A percentile compares a stretch with the other conserved stretches of the same genome.
Conservation (phyloP, 345 rosid species). For the Dipteronia dyeriana region DNA sequence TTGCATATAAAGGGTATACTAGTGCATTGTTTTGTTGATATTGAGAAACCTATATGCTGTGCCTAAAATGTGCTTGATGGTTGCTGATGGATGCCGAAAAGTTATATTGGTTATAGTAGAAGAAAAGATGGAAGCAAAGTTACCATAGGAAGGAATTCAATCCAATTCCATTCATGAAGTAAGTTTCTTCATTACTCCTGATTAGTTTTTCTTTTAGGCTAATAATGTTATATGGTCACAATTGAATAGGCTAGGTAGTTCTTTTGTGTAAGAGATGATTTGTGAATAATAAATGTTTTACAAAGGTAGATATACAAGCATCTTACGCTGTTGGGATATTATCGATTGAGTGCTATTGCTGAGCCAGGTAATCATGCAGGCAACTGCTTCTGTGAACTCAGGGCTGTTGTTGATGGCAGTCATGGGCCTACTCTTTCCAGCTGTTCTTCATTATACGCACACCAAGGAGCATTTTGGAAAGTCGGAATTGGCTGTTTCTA, state of each 20-base stretch:
- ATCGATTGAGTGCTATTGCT: slow-evolving; percentile 23
- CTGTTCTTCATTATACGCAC: slow-evolving; percentile 86
- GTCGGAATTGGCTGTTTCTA: slow-evolving; percentile 89
- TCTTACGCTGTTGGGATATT: slow-evolving; percentile 6
- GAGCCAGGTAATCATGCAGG: slow-evolving; percentile 54
- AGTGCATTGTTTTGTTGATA: slow-evolving; percentile 6
- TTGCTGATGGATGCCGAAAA: slow-evolving; percentile 14
- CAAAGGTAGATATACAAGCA: slow-evolving; percentile 51
- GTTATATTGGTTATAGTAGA: slow-evolving; percentile 10
- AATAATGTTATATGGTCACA: not conserved
- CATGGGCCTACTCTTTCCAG: slow-evolving; percentile 93
- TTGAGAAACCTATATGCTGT: not conserved
- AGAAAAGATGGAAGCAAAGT: slow-evolving; percentile 48
- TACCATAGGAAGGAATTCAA: slow-evolving; percentile 30
- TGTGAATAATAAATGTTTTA: slow-evolving; percentile 20
- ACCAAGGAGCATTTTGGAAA: slow-evolving; percentile 83
- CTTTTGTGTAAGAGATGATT: slow-evolving; percentile 6
- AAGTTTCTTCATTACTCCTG: slow-evolving; percentile 19
- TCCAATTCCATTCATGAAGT: slow-evolving; percentile 45
- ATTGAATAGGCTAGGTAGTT: not conserved
- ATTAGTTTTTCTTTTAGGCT: not conserved
- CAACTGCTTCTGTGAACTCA: slow-evolving; percentile 74
- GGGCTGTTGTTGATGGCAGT: slow-evolving; percentile 96
- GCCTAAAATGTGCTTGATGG: not conserved
- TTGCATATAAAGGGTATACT: too few relatives aligned